Percentiles rank a stretch among this genome's conserved stretches.
Evolutionary conservation across 306 rosid genomes (phyloP).

Genomic region (Canavalia ensiformis): DNA sequence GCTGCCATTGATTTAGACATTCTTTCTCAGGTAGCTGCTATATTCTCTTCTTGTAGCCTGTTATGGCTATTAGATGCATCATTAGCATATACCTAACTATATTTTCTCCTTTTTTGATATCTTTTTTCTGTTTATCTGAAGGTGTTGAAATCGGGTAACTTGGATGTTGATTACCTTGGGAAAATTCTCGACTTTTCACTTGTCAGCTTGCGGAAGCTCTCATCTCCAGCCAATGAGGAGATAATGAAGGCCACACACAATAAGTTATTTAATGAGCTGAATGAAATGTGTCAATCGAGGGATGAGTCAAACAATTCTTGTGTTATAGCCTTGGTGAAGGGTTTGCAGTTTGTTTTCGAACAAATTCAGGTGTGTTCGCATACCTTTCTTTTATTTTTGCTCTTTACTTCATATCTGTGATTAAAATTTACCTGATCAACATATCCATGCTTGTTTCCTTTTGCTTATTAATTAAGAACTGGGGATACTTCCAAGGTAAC

Average conservation of each 20-base stretch:
- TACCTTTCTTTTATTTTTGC: conserved; percentile 25
- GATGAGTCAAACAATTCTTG: conserved; percentile 67
- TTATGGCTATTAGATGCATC: conserved; percentile 21
- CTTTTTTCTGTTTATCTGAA: conserved; percentile 48
- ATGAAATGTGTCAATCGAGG: conserved; percentile 67
- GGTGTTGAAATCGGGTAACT: conserved; percentile 81
- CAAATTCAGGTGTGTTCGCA: conserved; percentile 85
- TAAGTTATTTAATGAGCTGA: conserved; percentile 69
- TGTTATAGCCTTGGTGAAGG: conserved; percentile 79
- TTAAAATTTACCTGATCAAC: conserved; percentile 3
- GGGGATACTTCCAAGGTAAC: neutral
- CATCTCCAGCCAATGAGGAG: conserved; percentile 80
- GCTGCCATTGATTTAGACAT: conserved; percentile 81
- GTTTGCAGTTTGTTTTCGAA: conserved; percentile 84
- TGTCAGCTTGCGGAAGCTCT: conserved; percentile 82
- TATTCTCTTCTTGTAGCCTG: conserved; percentile 31
- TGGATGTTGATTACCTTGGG: conserved; percentile 88
- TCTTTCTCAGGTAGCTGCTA: conserved; percentile 75
- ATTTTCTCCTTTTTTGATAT: conserved; percentile 35
- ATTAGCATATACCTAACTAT: conserved; percentile 29
- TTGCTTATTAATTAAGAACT: neutral
- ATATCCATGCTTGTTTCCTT: neutral
- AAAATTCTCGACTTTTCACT: conserved; percentile 82
- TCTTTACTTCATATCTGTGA: neutral
- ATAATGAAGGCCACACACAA: conserved; percentile 67